A percentile compares a stretch with the other conserved stretches of the same genome.
Evolutionary conservation across 345 rosid genomes (phyloP).

Genomic region (Populus tremula): DNA sequence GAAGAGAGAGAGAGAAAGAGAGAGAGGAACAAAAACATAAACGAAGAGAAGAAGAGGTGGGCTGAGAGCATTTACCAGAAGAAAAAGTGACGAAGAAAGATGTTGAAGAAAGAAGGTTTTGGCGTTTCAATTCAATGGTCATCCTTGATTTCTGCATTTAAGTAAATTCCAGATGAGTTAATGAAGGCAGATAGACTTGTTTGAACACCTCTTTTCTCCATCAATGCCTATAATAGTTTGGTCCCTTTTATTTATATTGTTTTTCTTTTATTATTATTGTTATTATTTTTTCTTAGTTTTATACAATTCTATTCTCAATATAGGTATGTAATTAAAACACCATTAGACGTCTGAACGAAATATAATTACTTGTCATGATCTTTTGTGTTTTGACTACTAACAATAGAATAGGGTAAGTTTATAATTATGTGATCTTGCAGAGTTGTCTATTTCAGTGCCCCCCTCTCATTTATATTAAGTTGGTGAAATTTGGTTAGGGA

Average conservation of each 20-base stretch:
- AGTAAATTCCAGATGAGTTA: constrained; percentile 48
- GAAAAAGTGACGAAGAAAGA: constrained; percentile 26
- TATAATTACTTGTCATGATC: not conserved
- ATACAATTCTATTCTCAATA: not conserved
- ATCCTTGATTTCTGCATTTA: constrained; percentile 55
- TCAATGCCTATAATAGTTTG: constrained; percentile 31
- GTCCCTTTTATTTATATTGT: not conserved
- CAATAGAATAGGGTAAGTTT: constrained; percentile 19
- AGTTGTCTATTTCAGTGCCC: constrained; percentile 39
- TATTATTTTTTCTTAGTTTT: not conserved
- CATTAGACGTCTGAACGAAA: constrained; percentile 1
- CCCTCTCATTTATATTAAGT: constrained; percentile 31
- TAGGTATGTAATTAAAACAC: constrained; percentile 1
- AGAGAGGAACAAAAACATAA: constrained; percentile 23
- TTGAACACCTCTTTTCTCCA: constrained; percentile 18
- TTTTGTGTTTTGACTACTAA: constrained; percentile 13
- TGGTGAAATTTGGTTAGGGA: no score
- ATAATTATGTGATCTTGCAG: constrained; percentile 29
- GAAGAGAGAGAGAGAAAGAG: not conserved
- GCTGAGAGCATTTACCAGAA: constrained; percentile 48
- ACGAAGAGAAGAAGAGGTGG: constrained; percentile 48
- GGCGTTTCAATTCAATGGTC: constrained; percentile 31
- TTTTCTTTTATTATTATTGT: not conserved
- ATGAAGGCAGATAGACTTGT: constrained; percentile 48
- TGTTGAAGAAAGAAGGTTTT: constrained; percentile 48